Evolutionary conservation across 495 filamentous ascomycete species (phyloP).

Genomic region (Lasiosphaeria miniovina): DNA sequence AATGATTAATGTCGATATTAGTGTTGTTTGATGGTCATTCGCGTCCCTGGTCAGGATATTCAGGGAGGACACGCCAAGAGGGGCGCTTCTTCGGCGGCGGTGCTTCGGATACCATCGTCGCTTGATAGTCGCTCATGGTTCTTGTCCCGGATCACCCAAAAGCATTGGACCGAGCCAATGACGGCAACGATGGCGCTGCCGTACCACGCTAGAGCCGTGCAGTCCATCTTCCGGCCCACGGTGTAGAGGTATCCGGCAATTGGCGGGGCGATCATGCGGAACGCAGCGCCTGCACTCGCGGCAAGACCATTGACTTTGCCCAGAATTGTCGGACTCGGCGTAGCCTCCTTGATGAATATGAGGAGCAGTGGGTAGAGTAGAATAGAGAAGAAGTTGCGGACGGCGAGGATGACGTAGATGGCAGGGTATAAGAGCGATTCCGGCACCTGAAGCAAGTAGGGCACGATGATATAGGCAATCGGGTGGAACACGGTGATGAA

Average conservation of each 20-base stretch:
- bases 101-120: background rate
- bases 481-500: constrained; percentile 73
- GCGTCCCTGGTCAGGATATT: too few species aligned
- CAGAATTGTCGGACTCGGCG: constrained; percentile 60
- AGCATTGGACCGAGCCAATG: constrained; percentile 65
- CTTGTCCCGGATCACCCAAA: constrained; percentile 54
- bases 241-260: constrained; percentile 74
- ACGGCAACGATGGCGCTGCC: constrained; percentile 67
- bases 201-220: constrained; percentile 78
- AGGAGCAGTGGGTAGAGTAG: constrained; percentile 74
- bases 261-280: constrained; percentile 72
- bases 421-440: constrained; percentile 54
- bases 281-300: constrained; percentile 73
- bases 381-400: constrained; percentile 75
- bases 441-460: constrained; percentile 63
- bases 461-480: constrained; percentile 71
- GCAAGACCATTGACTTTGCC: constrained; percentile 81
- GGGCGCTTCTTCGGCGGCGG: background rate
- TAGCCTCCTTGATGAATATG: constrained; percentile 81
- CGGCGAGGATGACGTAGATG: constrained; percentile 68
- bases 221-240: constrained; percentile 60
- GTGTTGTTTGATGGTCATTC: too few species aligned
- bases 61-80: background rate
- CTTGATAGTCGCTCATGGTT: constrained; percentile 7
- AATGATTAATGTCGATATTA: too few species aligned